Base-by-base conservation (phyloP, 2,329 filamentous ascomycete species). In the Chaetomiaceae sp. region DNA sequence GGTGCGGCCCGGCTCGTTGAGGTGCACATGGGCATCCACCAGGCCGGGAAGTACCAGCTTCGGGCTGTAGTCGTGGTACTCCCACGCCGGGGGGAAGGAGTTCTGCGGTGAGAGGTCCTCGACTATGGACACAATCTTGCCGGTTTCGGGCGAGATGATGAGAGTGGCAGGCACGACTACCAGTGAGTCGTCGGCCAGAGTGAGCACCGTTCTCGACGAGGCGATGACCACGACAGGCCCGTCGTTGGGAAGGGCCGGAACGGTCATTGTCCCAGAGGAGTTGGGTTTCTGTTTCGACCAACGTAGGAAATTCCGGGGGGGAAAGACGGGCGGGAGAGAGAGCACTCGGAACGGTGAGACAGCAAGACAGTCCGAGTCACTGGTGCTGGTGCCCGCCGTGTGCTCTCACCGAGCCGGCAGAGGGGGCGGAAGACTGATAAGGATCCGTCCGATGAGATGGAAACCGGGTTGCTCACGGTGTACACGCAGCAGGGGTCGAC, bases 11-110 rank as follows among this genome's bases (percentile, higher is more conserved):
- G 93, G 93, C 69, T 98, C 93, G 62, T 97, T 97, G 58, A 97
- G 79, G 69, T 98, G 93, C 30, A 98, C 93, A 65, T 98, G 93
- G 29, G 93, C 91, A 65, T 98, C 93, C 15, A 98, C 91, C 24
- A 98, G 74, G 17, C 93, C 93, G 0, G 93, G 93, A 27, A 97
- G 75, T 32, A 98, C 73, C 38, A 97, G 76, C 65, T 84, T 78
- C 10, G 91, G 88, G 18, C 86, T 88, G 68, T 95, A 83, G 71
- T 98, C 84, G 56, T 79, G 76, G 66, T 97, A 97, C 6, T 75
- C 73, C 7, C 84, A 80, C 76, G 6, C 79, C 77, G n/a, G 69
- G 63, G 1, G 88, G 86, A n/a, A 95, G 74, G 41, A 96, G 74
- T 20, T 78, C 76, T 46, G 85, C 78, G 88, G 86, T 14, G 95